Percentiles rank a stretch among this genome's conserved stretches.
phyloP scores from a whole-genome alignment of 2,329 filamentous ascomycete species.

The Geosmithia flava region DNA sequence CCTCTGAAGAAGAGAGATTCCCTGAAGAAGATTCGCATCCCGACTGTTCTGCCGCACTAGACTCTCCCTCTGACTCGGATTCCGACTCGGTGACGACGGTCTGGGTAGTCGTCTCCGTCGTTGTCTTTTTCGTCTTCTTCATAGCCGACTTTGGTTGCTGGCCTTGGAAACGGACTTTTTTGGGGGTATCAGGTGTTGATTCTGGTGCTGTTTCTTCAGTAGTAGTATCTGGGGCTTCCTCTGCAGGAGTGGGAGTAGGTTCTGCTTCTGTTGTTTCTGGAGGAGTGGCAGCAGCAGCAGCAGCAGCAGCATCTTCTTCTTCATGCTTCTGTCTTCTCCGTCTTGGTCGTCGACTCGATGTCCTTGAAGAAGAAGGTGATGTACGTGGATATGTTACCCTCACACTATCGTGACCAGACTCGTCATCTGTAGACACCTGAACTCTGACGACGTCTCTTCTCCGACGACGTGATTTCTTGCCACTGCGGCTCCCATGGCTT shows the following conservation, averaged over 20 bases:
- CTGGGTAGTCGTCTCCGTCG: neutral
- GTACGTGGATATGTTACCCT: constrained; percentile 34
- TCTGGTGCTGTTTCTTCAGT: too few species aligned
- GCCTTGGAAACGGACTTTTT: constrained; percentile 30
- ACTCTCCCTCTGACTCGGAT: constrained; percentile 6
- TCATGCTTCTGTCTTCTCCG: neutral
- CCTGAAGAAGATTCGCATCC: neutral
- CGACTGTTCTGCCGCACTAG: constrained; percentile 6
- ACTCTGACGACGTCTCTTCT: constrained; percentile 18
- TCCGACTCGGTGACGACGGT: constrained; percentile 10
- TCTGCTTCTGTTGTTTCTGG: neutral
- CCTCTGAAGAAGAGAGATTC: neutral
- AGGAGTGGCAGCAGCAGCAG: too few species aligned
- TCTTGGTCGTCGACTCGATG: neutral
- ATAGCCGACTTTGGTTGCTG: constrained; percentile 20
- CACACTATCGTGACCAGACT: constrained; percentile 34
- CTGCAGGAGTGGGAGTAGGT: neutral
- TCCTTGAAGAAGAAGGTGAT: constrained; percentile 3
- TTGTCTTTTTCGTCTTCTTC: constrained; percentile 9
- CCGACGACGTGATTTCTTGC: constrained; percentile 11
- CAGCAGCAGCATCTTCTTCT: constrained; percentile 1
- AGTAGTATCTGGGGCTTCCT: too few species aligned
- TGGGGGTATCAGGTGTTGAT: constrained; percentile 9
- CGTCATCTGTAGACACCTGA: constrained; percentile 36
- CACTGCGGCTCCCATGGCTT: constrained; percentile 11